Evolutionary conservation across 2,329 filamentous ascomycete genomes (phyloP).

Genomic region (Diplodia corticola): DNA sequence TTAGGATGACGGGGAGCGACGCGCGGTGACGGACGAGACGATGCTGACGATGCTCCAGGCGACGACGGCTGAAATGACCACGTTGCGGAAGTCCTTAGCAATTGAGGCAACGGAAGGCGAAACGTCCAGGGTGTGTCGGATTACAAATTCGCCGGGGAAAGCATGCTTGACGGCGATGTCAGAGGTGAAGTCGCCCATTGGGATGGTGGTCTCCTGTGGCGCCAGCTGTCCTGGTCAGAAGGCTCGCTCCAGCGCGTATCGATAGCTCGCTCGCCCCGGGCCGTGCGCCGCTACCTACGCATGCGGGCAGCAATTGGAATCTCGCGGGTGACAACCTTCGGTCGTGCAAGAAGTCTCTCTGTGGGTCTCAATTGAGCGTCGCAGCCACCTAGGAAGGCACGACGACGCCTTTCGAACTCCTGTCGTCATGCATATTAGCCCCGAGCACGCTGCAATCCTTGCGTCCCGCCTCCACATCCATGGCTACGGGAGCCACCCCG

Average conservation of each 20-base stretch:
- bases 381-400: background rate
- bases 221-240: slow-evolving; percentile 12
- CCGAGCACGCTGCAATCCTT: slow-evolving; percentile 18
- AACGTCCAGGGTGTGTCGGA: slow-evolving; percentile 55
- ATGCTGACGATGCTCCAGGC: slow-evolving; percentile 47
- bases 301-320: background rate
- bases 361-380: background rate
- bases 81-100: slow-evolving; percentile 53
- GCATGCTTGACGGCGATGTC: slow-evolving; percentile 23
- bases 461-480: slow-evolving; percentile 7
- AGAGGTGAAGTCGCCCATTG: slow-evolving; percentile 16
- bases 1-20: slow-evolving; percentile 1
- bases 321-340: background rate
- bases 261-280: slow-evolving; percentile 9
- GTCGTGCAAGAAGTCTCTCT: background rate
- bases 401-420: background rate
- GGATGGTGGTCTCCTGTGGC: slow-evolving; percentile 11
- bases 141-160: slow-evolving; percentile 34
- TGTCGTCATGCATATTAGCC: slow-evolving; percentile 14
- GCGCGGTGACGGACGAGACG: slow-evolving; percentile 22
- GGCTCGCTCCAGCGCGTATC: slow-evolving; percentile 15
- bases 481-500: slow-evolving; percentile 6
- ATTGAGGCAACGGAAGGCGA: slow-evolving; percentile 51
- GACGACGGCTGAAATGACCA: slow-evolving; percentile 52
- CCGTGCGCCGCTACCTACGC: slow-evolving; percentile 5